phyloP scores from a whole-genome alignment of 2,329 filamentous ascomycete genomes.

The Cyclaneusma minus region DNA sequence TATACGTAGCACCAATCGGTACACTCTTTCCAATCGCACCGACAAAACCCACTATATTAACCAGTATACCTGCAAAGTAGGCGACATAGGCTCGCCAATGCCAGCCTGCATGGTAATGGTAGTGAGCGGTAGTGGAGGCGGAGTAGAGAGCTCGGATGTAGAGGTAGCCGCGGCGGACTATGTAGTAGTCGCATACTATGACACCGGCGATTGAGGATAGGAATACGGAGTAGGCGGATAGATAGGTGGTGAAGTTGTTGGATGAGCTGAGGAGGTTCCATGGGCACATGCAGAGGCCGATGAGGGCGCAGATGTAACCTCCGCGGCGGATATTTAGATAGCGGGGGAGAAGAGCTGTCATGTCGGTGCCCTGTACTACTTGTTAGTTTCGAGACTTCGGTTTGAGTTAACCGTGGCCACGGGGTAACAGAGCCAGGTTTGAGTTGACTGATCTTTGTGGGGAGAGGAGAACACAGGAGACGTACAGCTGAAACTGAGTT shows the following conservation, averaged over 20 bases:
- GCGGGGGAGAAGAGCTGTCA: slow-evolving; percentile 66
- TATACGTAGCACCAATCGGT: slow-evolving; percentile 64
- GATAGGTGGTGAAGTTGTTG: slow-evolving; percentile 82
- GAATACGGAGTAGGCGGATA: slow-evolving; percentile 86
- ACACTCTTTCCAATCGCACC: slow-evolving; percentile 61
- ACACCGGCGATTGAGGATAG: slow-evolving; percentile 89
- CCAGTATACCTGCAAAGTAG: slow-evolving; percentile 68
- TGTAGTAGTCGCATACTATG: slow-evolving; percentile 77
- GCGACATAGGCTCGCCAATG: slow-evolving; percentile 75
- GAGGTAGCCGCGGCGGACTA: slow-evolving; percentile 69
- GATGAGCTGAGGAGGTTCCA: slow-evolving; percentile 60
- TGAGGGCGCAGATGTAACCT: slow-evolving; percentile 66
- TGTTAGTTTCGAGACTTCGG: no score
- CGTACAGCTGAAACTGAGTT: slow-evolving; percentile 66
- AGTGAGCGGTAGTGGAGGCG: slow-evolving; percentile 47
- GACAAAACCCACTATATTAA: slow-evolving; percentile 86
- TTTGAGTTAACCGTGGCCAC: no score
- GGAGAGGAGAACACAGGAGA: background rate
- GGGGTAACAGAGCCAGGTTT: no score
- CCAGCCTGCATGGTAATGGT: slow-evolving; percentile 60
- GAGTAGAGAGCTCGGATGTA: slow-evolving; percentile 69
- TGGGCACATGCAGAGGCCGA: slow-evolving; percentile 77
- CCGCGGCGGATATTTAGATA: slow-evolving; percentile 77
- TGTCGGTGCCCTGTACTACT: slow-evolving; percentile 50
- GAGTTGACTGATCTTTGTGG: no score